Percentiles rank a stretch among this genome's conserved stretches.
These are phyloP conservation scores for Scheffersomyces quercinus DNA, from an alignment of 1,139 yeast genomes.

Conservation along the genomic window DNA sequence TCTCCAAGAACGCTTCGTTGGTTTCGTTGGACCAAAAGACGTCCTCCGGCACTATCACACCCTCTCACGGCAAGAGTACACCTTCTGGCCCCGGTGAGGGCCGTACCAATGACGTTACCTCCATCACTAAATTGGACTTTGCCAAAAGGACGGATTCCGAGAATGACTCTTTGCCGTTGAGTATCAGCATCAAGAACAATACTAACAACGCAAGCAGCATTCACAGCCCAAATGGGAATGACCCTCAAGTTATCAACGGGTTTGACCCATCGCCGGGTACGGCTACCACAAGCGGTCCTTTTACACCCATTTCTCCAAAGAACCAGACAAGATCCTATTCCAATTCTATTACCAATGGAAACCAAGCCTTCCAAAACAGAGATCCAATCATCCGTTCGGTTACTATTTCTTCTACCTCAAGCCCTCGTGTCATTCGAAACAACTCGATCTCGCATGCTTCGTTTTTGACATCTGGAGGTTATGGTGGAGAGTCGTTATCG, in stretches of 20 bases:
- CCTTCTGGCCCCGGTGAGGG: not conserved
- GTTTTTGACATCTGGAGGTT: conserved; percentile 34
- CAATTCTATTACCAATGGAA: conserved; percentile 11
- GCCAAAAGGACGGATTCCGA: not conserved
- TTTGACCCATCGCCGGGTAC: conserved; percentile 18
- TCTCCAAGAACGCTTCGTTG: conserved; percentile 26
- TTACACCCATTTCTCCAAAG: conserved; percentile 19
- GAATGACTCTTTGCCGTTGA: not conserved
- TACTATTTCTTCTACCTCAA: conserved; percentile 19
- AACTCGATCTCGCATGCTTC: conserved; percentile 48
- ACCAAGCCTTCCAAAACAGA: conserved; percentile 12
- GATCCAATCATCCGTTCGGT: conserved; percentile 23
- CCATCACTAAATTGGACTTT: conserved; percentile 1
- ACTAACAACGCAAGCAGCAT: not conserved
- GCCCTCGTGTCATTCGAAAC: conserved; percentile 45
- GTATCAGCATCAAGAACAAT: not conserved
- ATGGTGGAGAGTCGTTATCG: conserved; percentile 52
- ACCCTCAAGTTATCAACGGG: conserved; percentile 17
- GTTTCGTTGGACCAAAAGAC: conserved; percentile 18
- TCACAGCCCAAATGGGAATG: not conserved
- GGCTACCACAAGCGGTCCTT: conserved; percentile 7
- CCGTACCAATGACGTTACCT: not conserved
- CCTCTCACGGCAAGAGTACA: conserved; percentile 3
- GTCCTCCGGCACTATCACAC: conserved; percentile 17
- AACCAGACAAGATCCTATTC: conserved; percentile 18